Conservation (phyloP, 176 grass and related monocot genomes). For the Chrysopogon serrulatus region DNA sequence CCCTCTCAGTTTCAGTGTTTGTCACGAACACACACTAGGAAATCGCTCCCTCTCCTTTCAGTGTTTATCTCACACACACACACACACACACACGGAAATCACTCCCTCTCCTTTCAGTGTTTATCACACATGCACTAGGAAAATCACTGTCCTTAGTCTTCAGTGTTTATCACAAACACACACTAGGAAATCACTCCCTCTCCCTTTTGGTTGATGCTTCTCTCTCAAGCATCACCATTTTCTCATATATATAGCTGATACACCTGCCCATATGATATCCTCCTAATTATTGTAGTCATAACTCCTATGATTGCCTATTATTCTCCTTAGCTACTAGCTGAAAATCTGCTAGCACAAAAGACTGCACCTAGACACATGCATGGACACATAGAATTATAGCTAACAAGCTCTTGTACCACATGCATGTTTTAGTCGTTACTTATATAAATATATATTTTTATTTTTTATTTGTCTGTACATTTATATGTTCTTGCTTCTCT, state of each 20-base stretch:
- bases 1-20: too few species aligned
- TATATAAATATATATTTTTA: neutral
- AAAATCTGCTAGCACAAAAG: neutral
- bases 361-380: neutral
- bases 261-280: neutral
- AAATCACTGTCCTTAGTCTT: too few species aligned
- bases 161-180: too few species aligned
- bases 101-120: too few species aligned
- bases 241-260: neutral
- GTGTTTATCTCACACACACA: too few species aligned
- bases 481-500: slow-evolving; percentile 5
- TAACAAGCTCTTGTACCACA: neutral
- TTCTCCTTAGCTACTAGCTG: neutral
- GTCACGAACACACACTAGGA: too few species aligned
- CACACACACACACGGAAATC: too few species aligned
- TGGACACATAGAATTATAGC: too few species aligned
- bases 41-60: too few species aligned
- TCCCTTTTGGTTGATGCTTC: neutral
- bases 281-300: neutral
- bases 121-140: too few species aligned
- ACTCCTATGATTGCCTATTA: neutral
- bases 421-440: neutral
- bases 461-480: neutral
- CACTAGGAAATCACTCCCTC: too few species aligned
- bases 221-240: neutral